Evolutionary conservation across 192 early-diverging fungal genomes (phyloP), one percentile per base, ranked within the genome.

Genomic region (Cladochytrium replicatum): DNA sequence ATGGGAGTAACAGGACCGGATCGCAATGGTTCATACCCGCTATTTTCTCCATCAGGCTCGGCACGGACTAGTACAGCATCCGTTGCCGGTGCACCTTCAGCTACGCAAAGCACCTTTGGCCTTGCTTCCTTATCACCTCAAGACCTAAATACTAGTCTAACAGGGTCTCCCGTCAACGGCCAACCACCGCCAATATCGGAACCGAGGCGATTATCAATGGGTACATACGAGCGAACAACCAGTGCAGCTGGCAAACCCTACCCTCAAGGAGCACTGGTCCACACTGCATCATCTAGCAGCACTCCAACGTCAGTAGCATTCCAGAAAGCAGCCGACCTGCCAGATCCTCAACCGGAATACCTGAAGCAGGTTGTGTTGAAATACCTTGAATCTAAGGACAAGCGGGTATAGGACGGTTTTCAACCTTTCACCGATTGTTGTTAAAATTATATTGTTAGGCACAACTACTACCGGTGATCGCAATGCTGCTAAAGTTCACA

Each of bases 351-450:
- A 55, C 42, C 81, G n/a, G 81, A 87, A 49, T 89, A 89, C 46
- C 53, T 87, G 6, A 82, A 81, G 51, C 73, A 79, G 43, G 69
- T 89, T 0, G 47, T 89, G 22, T 32, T 89, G 19, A 83, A 78
- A 55, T 87, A 87, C 54, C 60, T 89, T 53, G 84, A 89, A 62
- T 61, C 71, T 29, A 84, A 75, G 46, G 73, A 77, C 6, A 80
- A 73, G 51, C 67, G 84, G 50, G 83, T 84, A n/a, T n/a, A n/a
- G n/a, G 69, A 63, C 74, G 63, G 6, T 29, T 26, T 17, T 1
- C 9, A 24, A 23, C 40, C 13, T 51, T 17, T 40, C 17, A 37
- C 38, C 32, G 48, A 8, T 42, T 44, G 21, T 22, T 7, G 21
- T 28, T 28, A 50, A 13, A 17, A 53, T 11, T 32, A 17, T 0